These are phyloP conservation scores for Leishmania gerbilli DNA, from an alignment of 208 protist species.

Conservation along the genomic window DNA sequence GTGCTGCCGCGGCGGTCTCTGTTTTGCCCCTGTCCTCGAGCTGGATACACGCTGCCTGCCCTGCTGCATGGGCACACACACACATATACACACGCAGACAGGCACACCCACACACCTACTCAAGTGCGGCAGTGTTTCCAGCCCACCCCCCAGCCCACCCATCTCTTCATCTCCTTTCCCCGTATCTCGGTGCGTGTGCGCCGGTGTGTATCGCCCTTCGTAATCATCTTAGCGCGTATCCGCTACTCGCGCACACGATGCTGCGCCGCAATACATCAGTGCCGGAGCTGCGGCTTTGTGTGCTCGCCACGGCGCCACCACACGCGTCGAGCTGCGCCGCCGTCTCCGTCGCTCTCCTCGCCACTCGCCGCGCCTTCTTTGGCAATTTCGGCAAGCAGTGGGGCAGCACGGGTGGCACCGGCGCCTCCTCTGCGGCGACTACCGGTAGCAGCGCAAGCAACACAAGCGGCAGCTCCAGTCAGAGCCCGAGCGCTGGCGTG, in stretches of 20 bases:
- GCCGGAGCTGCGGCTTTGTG: slow-evolving; percentile 20
- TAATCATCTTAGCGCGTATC: too few relatives aligned
- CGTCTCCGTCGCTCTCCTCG: slow-evolving; percentile 5
- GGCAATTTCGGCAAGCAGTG: slow-evolving; percentile 25
- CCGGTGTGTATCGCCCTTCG: not conserved
- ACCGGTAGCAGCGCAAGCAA: slow-evolving; percentile 5
- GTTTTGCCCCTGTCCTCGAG: not conserved
- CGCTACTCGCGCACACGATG: not conserved
- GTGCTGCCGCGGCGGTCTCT: not conserved
- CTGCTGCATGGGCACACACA: not conserved
- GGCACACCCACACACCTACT: not conserved
- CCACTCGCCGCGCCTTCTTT: slow-evolving; percentile 18
- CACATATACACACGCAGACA: not conserved
- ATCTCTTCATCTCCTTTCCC: not conserved
- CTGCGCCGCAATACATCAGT: slow-evolving; percentile 16
- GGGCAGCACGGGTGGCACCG: not conserved
- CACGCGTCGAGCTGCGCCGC: not conserved
- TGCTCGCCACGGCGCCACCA: slow-evolving; percentile 4
- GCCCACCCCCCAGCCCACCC: too few relatives aligned
- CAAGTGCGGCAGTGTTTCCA: not conserved
- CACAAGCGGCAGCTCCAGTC: slow-evolving; percentile 1
- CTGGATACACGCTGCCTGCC: not conserved
- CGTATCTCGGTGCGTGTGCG: not conserved
- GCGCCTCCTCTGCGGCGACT: not conserved
- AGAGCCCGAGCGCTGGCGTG: not conserved